Conservation (phyloP, 176 grass and related monocot genomes). For the Stipa capillata region DNA sequence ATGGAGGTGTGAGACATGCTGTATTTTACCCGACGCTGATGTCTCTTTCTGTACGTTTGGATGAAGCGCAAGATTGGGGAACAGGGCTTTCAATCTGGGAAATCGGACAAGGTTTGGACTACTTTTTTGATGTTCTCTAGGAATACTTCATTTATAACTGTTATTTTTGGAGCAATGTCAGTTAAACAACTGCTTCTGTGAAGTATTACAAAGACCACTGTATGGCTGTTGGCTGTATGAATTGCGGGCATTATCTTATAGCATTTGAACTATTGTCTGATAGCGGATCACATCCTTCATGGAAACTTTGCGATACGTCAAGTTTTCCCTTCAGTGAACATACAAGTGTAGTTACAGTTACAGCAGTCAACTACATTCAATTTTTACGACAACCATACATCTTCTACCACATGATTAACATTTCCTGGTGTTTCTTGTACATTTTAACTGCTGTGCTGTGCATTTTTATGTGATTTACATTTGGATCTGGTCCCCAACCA, state of each 20-base stretch:
- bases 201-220: not conserved
- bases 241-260: not conserved
- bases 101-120: conserved; percentile 90
- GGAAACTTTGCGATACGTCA: not conserved
- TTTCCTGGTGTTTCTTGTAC: not conserved
- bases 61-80: conserved; percentile 64
- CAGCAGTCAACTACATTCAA: not conserved
- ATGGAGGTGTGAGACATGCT: conserved; percentile 57
- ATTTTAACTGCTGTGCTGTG: not conserved
- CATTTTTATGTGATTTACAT: not conserved
- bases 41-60: conserved; percentile 67
- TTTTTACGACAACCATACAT: not conserved
- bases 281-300: not conserved
- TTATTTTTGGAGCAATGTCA: not conserved
- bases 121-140: conserved; percentile 86
- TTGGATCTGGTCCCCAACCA: not conserved
- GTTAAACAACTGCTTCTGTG: not conserved
- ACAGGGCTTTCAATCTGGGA: conserved; percentile 83
- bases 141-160: not conserved
- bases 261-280: not conserved
- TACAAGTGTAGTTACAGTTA: conserved; percentile 6
- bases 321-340: not conserved
- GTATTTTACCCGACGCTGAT: conserved; percentile 80
- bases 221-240: not conserved
- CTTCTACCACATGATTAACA: not conserved